Evolutionary conservation across 768 basidiomycete species (phyloP).

Genomic region (Lactarius hengduanensis): DNA sequence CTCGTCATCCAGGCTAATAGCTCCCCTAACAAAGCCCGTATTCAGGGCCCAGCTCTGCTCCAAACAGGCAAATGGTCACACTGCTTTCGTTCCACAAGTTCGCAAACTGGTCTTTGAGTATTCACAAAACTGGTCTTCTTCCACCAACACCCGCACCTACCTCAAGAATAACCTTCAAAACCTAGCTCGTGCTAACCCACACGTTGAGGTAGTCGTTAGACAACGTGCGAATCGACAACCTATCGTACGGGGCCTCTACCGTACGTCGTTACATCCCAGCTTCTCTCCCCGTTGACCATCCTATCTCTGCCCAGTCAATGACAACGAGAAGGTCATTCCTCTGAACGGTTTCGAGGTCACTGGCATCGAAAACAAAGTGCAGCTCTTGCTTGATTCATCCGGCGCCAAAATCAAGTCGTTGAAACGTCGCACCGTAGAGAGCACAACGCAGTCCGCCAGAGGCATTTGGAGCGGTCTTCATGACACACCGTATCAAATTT

Average conservation of each 20-base stretch:
- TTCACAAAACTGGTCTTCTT: constrained; percentile 81
- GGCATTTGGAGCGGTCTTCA: constrained; percentile 92
- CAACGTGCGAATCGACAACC: constrained; percentile 75
- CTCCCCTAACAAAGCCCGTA: constrained; percentile 38
- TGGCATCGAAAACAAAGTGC: constrained; percentile 73
- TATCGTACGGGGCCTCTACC: constrained; percentile 79
- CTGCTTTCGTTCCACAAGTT: constrained; percentile 70
- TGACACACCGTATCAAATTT: constrained; percentile 61
- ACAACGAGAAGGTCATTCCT: constrained; percentile 84
- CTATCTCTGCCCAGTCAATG: constrained; percentile 58
- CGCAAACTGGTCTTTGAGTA: constrained; percentile 88
- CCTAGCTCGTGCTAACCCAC: constrained; percentile 71
- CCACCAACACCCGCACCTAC: constrained; percentile 66
- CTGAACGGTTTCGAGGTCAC: constrained; percentile 73
- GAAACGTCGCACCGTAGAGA: constrained; percentile 72
- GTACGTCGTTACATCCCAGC: constrained; percentile 43
- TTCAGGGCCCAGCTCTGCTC: constrained; percentile 53
- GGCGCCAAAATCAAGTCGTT: constrained; percentile 82
- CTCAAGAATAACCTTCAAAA: constrained; percentile 59
- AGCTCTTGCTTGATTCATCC: constrained; percentile 82
- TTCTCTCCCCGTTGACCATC: not conserved
- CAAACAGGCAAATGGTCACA: constrained; percentile 69
- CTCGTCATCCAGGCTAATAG: constrained; percentile 32
- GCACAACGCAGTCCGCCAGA: constrained; percentile 73
- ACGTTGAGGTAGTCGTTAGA: constrained; percentile 82